Conservation (phyloP, 2,329 filamentous ascomycete genomes). For the Colletotrichum sp. region DNA sequence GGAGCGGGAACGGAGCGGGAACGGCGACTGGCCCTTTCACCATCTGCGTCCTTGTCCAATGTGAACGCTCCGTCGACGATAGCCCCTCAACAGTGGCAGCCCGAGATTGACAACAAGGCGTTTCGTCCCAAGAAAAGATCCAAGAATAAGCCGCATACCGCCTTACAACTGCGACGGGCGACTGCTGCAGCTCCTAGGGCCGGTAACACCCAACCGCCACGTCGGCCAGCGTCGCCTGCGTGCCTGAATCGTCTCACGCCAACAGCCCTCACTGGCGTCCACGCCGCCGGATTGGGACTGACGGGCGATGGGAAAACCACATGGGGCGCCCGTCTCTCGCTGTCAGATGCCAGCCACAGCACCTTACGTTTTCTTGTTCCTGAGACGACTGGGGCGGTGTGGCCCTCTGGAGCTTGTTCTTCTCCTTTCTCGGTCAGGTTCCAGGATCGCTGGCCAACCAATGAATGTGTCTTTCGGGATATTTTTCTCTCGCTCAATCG, state of each 20-base stretch:
- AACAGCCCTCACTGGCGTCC: neutral
- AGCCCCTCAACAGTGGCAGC: neutral
- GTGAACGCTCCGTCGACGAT: neutral
- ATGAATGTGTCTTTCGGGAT: constrained; percentile 3
- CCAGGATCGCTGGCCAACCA: neutral
- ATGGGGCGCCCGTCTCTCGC: neutral
- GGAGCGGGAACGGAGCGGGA: neutral
- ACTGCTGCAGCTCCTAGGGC: neutral
- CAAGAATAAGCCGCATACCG: neutral
- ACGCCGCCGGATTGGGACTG: neutral
- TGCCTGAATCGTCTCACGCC: constrained; percentile 6
- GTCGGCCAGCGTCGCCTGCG: neutral
- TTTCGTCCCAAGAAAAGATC: neutral
- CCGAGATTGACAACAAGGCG: neutral
- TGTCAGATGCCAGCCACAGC: neutral
- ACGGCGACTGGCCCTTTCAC: neutral
- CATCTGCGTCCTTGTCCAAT: neutral
- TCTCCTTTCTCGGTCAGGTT: constrained; percentile 6
- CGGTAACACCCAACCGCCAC: constrained; percentile 19
- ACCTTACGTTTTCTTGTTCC: neutral
- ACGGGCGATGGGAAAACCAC: neutral
- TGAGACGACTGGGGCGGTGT: neutral
- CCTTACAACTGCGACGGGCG: neutral
- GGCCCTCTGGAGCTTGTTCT: neutral
- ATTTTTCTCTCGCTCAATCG: constrained; percentile 15